Conservation (phyloP, 176 grass and related monocot species). For the Oropetium thomaeum region DNA sequence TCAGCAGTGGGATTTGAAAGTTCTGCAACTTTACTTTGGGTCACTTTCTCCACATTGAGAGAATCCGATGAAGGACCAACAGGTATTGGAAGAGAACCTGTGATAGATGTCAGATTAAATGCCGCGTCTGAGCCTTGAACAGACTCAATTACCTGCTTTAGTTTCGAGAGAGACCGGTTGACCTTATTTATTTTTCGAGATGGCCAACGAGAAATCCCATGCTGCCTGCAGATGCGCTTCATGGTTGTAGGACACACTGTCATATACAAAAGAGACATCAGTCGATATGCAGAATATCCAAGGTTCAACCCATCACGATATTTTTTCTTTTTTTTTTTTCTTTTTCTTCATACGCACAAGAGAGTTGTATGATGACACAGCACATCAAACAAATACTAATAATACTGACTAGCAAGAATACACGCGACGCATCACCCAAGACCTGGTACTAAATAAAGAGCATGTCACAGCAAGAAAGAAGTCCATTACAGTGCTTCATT, state of each 20-base stretch:
- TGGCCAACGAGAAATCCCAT: slow-evolving; percentile 90
- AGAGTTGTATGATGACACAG: too few relatives aligned
- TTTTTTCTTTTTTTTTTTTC: too few relatives aligned
- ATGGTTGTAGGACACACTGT: slow-evolving; percentile 97
- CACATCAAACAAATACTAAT: too few relatives aligned
- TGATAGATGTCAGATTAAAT: slow-evolving; percentile 75
- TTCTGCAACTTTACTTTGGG: slow-evolving; percentile 49
- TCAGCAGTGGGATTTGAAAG: slow-evolving; percentile 24
- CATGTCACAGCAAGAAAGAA: neutral
- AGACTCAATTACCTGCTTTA: slow-evolving; percentile 94
- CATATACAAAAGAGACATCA: slow-evolving; percentile 31
- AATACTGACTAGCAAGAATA: too few relatives aligned
- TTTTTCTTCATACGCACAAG: too few relatives aligned
- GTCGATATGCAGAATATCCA: slow-evolving; percentile 9
- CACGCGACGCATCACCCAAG: too few relatives aligned
- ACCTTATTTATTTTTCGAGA: slow-evolving; percentile 99
- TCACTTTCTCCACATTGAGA: slow-evolving; percentile 52
- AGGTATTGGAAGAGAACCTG: slow-evolving; percentile 64
- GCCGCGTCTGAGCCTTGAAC: slow-evolving; percentile 71
- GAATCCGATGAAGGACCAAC: slow-evolving; percentile 49
- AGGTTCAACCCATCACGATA: neutral
- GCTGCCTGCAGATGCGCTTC: slow-evolving; percentile 98
- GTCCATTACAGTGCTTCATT: neutral
- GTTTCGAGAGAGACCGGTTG: slow-evolving; percentile 88
- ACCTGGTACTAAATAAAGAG: neutral